Percentiles rank a stretch among this genome's conserved stretches.
Evolutionary conservation across 257 asterid species (phyloP).

Genomic region (Gentiana dahurica): DNA sequence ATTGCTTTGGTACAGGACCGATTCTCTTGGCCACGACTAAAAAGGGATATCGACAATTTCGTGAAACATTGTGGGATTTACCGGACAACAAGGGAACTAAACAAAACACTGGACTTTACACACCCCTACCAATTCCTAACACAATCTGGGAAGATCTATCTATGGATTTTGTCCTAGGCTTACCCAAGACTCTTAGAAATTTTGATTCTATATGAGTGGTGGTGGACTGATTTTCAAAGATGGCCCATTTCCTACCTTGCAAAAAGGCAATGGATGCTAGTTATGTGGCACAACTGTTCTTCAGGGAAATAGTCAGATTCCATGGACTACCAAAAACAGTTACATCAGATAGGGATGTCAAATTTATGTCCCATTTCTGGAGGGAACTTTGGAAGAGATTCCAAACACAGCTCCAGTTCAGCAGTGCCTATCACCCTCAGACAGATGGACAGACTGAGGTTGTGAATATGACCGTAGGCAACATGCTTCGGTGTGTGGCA

Average conservation of each 20-base stretch:
- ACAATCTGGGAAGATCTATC: too few relatives aligned
- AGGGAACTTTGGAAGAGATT: background rate
- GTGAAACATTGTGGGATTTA: too few relatives aligned
- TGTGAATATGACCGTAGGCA: background rate
- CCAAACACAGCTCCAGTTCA: background rate
- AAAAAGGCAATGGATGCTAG: background rate
- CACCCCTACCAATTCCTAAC: too few relatives aligned
- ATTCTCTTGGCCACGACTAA: too few relatives aligned
- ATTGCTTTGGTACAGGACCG: too few relatives aligned
- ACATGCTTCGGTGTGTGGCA: background rate
- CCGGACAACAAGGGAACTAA: too few relatives aligned
- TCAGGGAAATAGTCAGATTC: background rate
- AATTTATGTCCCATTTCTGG: background rate
- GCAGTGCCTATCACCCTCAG: background rate
- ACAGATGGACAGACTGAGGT: background rate
- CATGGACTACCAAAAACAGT: background rate
- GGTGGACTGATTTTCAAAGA: background rate
- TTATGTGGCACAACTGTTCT: background rate
- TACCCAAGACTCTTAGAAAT: background rate
- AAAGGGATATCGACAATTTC: too few relatives aligned
- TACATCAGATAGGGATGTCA: background rate
- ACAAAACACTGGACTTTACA: too few relatives aligned
- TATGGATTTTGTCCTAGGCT: too few relatives aligned
- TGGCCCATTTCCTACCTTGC: background rate
- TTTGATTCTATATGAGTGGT: background rate